Evolutionary conservation across 1,284 basidiomycete genomes (phyloP), one percentile per base, ranked within the genome.

Genomic region (Uromyces viciae-fabae): DNA sequence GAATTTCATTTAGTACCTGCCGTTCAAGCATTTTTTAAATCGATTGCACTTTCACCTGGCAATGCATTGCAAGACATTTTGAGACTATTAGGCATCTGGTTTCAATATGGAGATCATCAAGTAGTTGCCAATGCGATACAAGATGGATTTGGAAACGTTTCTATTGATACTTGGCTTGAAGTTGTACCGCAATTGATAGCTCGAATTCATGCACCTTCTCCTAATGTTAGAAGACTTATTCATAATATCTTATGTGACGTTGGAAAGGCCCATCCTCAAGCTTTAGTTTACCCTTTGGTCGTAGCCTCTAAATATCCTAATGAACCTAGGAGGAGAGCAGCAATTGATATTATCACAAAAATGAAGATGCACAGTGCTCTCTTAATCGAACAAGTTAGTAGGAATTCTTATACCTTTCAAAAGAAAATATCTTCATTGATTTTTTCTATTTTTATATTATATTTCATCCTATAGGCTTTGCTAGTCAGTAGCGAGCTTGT

Each of bases 131-230:
- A 93, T 84, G 94, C 95, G 0, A 95, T 99, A 88, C 90, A 90
- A 74, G 91, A 89, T 82, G 97, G 96, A 0, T 95, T 98, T 87
- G 90, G 91, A 0, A 92, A 91, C 40, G 94, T 99, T 73, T 94
- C 94, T 85, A 92, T 99, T 72, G 95, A 99, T 85, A 98, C 96
- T 0, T 99, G 97, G 97, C 89, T 99, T 49, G 95, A 98, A 84
- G 97, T 99, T 82, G 95, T 99, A 82, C 97, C 97, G 54, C 95
- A 96, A 92, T 97, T 99, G 84, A 99, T 99, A 84, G 97, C 97
- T 54, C 92, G 97, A 54, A 98, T 99, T 83, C 95, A 98, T 87
- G 97, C 95, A 0, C 95, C 95, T 0, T 93, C 93, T 83, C 88
- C 88, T 42, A 93, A 93, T 79, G 95, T 99, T 82, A 90, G 94